Base-by-base conservation (phyloP, 1,139 yeast species). In the Taphrina sp. region DNA sequence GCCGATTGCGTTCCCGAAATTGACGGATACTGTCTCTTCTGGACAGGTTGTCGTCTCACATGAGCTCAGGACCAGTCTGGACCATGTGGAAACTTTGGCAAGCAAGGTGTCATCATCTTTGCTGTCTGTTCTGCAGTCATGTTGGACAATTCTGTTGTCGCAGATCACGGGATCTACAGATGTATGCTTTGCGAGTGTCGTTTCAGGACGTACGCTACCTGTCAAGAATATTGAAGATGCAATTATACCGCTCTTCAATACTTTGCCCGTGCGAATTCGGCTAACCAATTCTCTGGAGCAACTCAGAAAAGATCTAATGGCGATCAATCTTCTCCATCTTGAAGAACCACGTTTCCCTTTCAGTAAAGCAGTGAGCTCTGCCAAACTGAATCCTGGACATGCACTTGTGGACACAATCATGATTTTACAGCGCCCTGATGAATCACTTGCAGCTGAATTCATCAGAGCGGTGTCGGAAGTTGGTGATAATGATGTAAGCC, bases 201-300 rank as follows among this genome's bases (percentile, higher is more conserved):
- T 52, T 7, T 56, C 59, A 23, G 61, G 62, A 2, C 52, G 60
- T n/a, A 28, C 53, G n/a, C 43, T 56, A 22, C 38, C 51, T 3
- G 55, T 58, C 12, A 57, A 57, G 24, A 31, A 20, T 3, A 28
- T 39, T 16, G 59, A 59, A 17, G 58, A 56, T n/a, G 41, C 51
- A n/a, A 35, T 59, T 14, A 61, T 57, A 2, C 64, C 64, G 3
- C 31, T 56, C 16, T 61, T 62, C 37, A 61, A 53, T 33, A 59
- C 52, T 12, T 37, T 59, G 19, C 65, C 64, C 2, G 37, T 62
- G 2, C 55, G 64, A 7, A 47, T 57, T 17, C 28, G 20, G 2
- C 19, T 54, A 5, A 3, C n/a, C 12, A 3, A 37, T 10, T 12
- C 56, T 5, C 38, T 51, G 24, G 20, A 12, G 5, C 42, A 33